Conservation (phyloP, 495 filamentous ascomycete genomes). For the Halenospora varia region DNA sequence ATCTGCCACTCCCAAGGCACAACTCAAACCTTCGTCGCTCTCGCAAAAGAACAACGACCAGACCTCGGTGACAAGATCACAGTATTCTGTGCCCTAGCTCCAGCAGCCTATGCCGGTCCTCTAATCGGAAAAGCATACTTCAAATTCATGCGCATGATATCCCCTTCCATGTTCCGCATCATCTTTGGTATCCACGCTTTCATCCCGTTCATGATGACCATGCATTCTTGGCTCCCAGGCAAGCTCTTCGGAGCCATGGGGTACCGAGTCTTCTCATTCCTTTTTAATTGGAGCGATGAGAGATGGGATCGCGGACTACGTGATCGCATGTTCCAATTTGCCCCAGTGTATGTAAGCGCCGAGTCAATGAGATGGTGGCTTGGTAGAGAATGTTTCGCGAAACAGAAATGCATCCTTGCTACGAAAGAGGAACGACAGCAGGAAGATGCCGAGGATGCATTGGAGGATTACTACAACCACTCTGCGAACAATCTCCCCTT, state of each 20-base stretch:
- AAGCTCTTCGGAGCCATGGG: slow-evolving; percentile 76
- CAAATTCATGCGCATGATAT: slow-evolving; percentile 84
- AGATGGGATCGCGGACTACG: slow-evolving; percentile 82
- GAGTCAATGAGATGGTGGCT: slow-evolving; percentile 98
- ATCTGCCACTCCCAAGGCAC: slow-evolving; percentile 91
- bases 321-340: slow-evolving; percentile 85
- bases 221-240: slow-evolving; percentile 61
- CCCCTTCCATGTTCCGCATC: slow-evolving; percentile 71
- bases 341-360: slow-evolving; percentile 83
- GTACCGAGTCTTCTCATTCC: slow-evolving; percentile 84
- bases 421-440: slow-evolving; percentile 62
- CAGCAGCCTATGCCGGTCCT: slow-evolving; percentile 86
- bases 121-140: slow-evolving; percentile 85
- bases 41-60: slow-evolving; percentile 89
- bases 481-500: background rate
- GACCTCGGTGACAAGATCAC: slow-evolving; percentile 81
- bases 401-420: slow-evolving; percentile 83
- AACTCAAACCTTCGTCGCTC: slow-evolving; percentile 81
- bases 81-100: slow-evolving; percentile 89
- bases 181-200: slow-evolving; percentile 94
- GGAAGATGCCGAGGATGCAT: slow-evolving; percentile 61
- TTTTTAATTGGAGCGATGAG: slow-evolving; percentile 85
- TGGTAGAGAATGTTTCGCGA: slow-evolving; percentile 84
- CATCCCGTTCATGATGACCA: slow-evolving; percentile 91
- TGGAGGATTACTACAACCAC: slow-evolving; percentile 21